Percentiles rank a stretch among this genome's conserved stretches.
phyloP scores from a whole-genome alignment of 495 filamentous ascomycete genomes.

The Trichoderma gamsii region DNA sequence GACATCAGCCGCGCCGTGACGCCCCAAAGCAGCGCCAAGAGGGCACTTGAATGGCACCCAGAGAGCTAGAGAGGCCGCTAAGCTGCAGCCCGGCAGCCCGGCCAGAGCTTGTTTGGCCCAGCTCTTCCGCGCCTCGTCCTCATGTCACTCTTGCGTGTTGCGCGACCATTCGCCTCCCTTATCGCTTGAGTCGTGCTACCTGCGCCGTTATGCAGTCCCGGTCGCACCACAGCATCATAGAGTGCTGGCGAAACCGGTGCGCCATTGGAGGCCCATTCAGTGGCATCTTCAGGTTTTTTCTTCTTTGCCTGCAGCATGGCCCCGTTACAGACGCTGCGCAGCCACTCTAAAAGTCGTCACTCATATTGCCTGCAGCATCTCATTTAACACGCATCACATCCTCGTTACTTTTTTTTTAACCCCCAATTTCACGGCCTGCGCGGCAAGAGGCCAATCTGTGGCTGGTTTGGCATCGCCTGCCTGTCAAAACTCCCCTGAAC shows the following conservation, averaged over 20 bases:
- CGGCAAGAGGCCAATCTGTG: neutral
- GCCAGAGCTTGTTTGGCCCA: conserved; percentile 6
- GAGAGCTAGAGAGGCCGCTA: neutral
- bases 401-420: neutral
- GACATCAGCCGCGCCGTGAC: neutral
- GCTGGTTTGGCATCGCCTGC: neutral
- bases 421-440: neutral
- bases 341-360: no score
- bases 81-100: neutral
- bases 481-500: neutral
- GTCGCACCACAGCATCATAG: neutral
- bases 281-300: neutral
- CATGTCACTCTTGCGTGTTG: conserved; percentile 8
- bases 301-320: neutral
- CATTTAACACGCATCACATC: conserved; percentile 6
- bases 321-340: no score
- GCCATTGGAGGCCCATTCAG: neutral
- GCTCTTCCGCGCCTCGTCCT: conserved; percentile 1
- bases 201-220: neutral
- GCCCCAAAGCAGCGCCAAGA: neutral
- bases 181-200: neutral
- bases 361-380: neutral
- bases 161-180: conserved; percentile 12
- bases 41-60: neutral
- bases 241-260: neutral